Percentiles rank a stretch among this genome's conserved stretches.
phyloP scores from a whole-genome alignment of 257 asterid species.

The Vinca minor region DNA sequence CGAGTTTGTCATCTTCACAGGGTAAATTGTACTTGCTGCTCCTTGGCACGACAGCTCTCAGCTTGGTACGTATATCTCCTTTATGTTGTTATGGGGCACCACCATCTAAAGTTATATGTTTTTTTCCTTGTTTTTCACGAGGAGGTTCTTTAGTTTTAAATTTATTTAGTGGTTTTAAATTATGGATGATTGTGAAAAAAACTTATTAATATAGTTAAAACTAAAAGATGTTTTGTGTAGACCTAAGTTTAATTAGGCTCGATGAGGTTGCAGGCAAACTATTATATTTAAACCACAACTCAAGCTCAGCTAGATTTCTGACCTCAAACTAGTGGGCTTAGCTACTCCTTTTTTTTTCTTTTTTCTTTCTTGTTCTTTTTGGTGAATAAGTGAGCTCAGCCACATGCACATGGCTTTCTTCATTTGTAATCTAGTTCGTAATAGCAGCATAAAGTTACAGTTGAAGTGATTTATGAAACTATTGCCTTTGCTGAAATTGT shows the following conservation, averaged over 20 bases:
- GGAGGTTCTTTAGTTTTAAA: conserved; percentile 8
- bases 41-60: conserved; percentile 80
- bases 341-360: too few species aligned
- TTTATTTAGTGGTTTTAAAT: too few species aligned
- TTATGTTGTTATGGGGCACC: conserved; percentile 12
- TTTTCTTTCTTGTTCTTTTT: too few species aligned
- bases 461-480: neutral
- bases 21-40: conserved; percentile 70
- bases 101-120: conserved; percentile 6
- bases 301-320: neutral
- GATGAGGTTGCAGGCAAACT: neutral
- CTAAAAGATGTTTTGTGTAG: neutral
- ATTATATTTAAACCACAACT: neutral
- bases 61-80: conserved; percentile 46
- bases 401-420: neutral
- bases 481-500: neutral
- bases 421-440: neutral
- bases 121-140: conserved; percentile 3
- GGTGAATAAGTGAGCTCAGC: too few species aligned
- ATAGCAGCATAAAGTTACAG: neutral
- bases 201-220: neutral
- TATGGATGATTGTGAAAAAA: neutral
- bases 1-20: conserved; percentile 31
- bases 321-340: neutral
- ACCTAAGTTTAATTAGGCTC: neutral